These are phyloP conservation scores for Tylopilus balloui DNA, from an alignment of 768 basidiomycete genomes.

Conservation along the genomic window DNA sequence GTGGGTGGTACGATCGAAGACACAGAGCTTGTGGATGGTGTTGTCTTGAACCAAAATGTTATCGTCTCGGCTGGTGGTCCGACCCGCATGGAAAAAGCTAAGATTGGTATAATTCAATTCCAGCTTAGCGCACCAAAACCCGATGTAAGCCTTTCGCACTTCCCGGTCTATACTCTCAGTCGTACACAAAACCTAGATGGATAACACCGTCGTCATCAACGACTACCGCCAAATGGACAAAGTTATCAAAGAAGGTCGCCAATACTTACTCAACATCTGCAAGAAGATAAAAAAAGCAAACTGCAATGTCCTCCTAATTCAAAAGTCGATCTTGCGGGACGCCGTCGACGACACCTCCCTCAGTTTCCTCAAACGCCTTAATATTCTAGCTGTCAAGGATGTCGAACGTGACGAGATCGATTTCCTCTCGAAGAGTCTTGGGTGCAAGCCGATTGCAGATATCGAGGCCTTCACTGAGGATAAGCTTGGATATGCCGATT, in stretches of 20 bases:
- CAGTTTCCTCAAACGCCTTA: constrained; percentile 94
- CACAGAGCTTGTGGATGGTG: constrained; percentile 93
- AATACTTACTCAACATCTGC: constrained; percentile 95
- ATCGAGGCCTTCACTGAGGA: constrained; percentile 98
- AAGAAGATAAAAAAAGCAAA: constrained; percentile 99
- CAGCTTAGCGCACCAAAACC: constrained; percentile 97
- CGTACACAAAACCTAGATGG: constrained; percentile 63
- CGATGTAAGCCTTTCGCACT: constrained; percentile 56
- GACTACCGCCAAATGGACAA: constrained; percentile 99
- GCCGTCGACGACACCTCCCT: constrained; percentile 98
- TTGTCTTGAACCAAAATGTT: constrained; percentile 96
- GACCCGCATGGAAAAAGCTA: constrained; percentile 94
- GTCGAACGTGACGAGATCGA: constrained; percentile 98
- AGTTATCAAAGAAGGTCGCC: constrained; percentile 97
- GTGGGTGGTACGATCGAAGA: constrained; percentile 99
- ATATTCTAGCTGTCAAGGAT: constrained; percentile 95
- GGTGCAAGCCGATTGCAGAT: constrained; percentile 94
- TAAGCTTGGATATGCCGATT: constrained; percentile 93
- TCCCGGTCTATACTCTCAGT: background rate
- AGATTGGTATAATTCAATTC: constrained; percentile 98
- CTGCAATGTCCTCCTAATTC: constrained; percentile 97
- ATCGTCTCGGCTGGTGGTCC: constrained; percentile 88
- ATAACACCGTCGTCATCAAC: constrained; percentile 98
- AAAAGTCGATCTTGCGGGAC: constrained; percentile 98
- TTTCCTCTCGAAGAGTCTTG: constrained; percentile 91